phyloP scores from a whole-genome alignment of 768 basidiomycete species.

The Epithele typhae region DNA sequence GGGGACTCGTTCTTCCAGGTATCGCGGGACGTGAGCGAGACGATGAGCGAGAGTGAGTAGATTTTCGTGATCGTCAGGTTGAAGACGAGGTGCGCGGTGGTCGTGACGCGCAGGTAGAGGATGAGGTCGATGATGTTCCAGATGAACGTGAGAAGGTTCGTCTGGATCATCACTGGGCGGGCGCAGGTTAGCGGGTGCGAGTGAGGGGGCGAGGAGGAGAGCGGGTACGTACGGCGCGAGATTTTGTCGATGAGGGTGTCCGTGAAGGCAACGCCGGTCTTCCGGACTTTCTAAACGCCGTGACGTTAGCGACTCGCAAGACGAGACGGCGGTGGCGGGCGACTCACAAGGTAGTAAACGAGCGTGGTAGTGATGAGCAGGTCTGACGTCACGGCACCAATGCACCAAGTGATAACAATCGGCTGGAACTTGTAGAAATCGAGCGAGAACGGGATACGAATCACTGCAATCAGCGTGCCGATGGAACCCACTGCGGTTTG shows the following conservation, averaged over 20 bases:
- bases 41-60: slow-evolving; percentile 6
- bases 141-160: not conserved
- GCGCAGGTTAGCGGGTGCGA: too few relatives aligned
- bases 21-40: not conserved
- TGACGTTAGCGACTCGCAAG: not conserved
- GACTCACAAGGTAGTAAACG: slow-evolving; percentile 22
- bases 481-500: slow-evolving; percentile 21
- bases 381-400: slow-evolving; percentile 19
- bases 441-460: slow-evolving; percentile 16
- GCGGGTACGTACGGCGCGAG: not conserved
- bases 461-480: slow-evolving; percentile 20
- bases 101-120: not conserved
- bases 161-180: not conserved
- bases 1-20: not conserved
- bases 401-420: slow-evolving; percentile 23
- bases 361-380: slow-evolving; percentile 24
- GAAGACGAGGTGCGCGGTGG: not conserved
- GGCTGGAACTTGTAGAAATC: slow-evolving; percentile 21
- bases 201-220: not conserved
- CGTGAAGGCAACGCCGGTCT: slow-evolving; percentile 2
- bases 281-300: not conserved
- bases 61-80: slow-evolving; percentile 4
- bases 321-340: slow-evolving; percentile 1
- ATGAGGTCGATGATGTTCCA: not conserved
- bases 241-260: not conserved